Conservation (phyloP, 108 stramenopile genomes). For the Thalassiosira profunda region DNA sequence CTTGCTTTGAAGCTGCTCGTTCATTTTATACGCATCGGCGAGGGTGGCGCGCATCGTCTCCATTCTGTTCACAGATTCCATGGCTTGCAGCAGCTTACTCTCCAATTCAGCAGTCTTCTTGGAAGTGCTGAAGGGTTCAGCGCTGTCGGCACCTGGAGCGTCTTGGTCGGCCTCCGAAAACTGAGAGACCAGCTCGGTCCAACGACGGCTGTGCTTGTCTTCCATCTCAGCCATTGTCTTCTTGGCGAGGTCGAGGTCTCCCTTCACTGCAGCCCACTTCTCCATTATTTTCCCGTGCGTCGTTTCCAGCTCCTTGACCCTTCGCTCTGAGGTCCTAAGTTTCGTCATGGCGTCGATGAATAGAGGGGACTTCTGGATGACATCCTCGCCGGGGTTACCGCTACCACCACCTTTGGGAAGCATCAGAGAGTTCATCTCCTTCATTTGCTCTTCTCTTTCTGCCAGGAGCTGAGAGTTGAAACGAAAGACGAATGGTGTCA, state of each 20-base stretch:
- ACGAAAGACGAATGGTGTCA: background rate
- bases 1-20: conserved; percentile 70
- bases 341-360: conserved; percentile 56
- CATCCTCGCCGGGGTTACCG: conserved; percentile 46
- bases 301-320: conserved; percentile 44
- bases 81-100: conserved; percentile 83
- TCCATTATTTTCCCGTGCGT: conserved; percentile 44
- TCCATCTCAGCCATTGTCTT: conserved; percentile 74
- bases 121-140: conserved; percentile 35
- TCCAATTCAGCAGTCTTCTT: conserved; percentile 75
- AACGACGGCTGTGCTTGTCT: conserved; percentile 68
- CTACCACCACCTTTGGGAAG: conserved; percentile 32
- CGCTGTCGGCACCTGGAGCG: conserved; percentile 1
- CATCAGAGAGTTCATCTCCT: conserved; percentile 66
- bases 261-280: conserved; percentile 69
- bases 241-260: conserved; percentile 64
- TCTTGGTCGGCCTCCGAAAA: conserved; percentile 41
- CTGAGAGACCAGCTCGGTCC: conserved; percentile 66
- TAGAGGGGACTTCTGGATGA: conserved; percentile 39
- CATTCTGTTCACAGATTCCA: conserved; percentile 83
- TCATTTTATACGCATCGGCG: conserved; percentile 73
- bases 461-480: conserved; percentile 44
- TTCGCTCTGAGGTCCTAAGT: conserved; percentile 49
- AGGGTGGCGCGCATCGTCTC: conserved; percentile 65
- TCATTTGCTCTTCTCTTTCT: conserved; percentile 58